These are phyloP conservation scores for Phaeoacremonium minimum DNA, from an alignment of 2,329 filamentous ascomycete genomes.

Conservation along the genomic window DNA sequence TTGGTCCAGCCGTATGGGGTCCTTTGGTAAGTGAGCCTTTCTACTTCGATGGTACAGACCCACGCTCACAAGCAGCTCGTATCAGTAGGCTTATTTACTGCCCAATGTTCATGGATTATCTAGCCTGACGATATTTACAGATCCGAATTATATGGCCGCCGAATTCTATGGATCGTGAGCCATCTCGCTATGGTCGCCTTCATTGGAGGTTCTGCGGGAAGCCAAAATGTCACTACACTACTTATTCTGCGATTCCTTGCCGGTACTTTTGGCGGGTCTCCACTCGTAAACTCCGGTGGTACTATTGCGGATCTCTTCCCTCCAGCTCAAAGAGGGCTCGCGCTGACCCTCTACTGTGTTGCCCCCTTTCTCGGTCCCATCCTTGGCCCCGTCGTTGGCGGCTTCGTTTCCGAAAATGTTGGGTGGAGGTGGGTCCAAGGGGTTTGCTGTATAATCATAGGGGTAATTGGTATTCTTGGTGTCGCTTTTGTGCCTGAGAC, in stretches of 20 bases:
- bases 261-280: constrained; percentile 50
- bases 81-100: not conserved
- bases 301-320: constrained; percentile 47
- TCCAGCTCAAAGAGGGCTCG: constrained; percentile 38
- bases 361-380: constrained; percentile 50
- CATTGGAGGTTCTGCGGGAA: constrained; percentile 47
- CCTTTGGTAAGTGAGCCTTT: constrained; percentile 18
- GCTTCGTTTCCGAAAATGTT: constrained; percentile 45
- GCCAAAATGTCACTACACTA: constrained; percentile 53
- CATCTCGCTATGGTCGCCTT: constrained; percentile 3
- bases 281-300: constrained; percentile 45
- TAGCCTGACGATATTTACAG: too few species aligned
- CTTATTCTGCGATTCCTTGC: constrained; percentile 64
- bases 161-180: constrained; percentile 1
- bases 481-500: constrained; percentile 39
- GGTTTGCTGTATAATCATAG: constrained; percentile 46
- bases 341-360: constrained; percentile 31
- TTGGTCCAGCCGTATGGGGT: constrained; percentile 48
- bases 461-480: constrained; percentile 40
- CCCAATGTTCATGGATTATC: not conserved
- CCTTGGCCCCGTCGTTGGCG: constrained; percentile 48
- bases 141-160: constrained; percentile 9
- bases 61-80: not conserved
- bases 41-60: not conserved
- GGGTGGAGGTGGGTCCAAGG: constrained; percentile 55